Conservation (phyloP, 148 eudicot species). For the Arbutus unedo region DNA sequence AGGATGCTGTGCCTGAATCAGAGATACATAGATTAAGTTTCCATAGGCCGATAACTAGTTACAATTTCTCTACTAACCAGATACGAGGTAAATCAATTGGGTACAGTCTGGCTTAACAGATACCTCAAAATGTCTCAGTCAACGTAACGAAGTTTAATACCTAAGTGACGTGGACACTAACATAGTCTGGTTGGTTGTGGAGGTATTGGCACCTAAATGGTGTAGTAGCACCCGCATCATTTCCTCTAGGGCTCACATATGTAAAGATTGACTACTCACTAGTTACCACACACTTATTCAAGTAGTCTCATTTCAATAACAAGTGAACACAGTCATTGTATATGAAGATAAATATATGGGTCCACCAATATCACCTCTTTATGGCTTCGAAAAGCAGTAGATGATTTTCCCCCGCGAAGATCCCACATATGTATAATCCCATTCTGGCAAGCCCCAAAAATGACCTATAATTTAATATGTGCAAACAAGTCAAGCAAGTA, state of each 20-base stretch:
- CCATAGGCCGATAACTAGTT: not conserved
- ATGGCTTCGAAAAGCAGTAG: slow-evolving; percentile 70
- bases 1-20: slow-evolving; percentile 61
- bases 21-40: slow-evolving; percentile 6
- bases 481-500: slow-evolving; percentile 1
- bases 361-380: slow-evolving; percentile 49
- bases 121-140: not conserved
- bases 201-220: not conserved
- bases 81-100: not conserved
- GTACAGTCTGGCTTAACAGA: not conserved
- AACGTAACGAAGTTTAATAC: not conserved
- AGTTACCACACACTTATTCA: not conserved
- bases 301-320: not conserved
- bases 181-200: not conserved
- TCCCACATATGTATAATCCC: slow-evolving; percentile 86
- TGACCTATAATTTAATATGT: slow-evolving; percentile 38
- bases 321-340: slow-evolving; percentile 11
- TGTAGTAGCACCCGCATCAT: not conserved
- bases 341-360: not conserved
- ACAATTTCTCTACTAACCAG: not conserved
- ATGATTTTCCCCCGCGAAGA: slow-evolving; percentile 90
- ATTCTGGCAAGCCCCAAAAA: slow-evolving; percentile 69
- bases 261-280: not conserved
- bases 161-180: not conserved
- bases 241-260: not conserved